A percentile compares a stretch with the other conserved stretches of the same genome.
Evolutionary conservation across 2,329 filamentous ascomycete genomes (phyloP).

Genomic region (Arthrobotrys entomopaga): DNA sequence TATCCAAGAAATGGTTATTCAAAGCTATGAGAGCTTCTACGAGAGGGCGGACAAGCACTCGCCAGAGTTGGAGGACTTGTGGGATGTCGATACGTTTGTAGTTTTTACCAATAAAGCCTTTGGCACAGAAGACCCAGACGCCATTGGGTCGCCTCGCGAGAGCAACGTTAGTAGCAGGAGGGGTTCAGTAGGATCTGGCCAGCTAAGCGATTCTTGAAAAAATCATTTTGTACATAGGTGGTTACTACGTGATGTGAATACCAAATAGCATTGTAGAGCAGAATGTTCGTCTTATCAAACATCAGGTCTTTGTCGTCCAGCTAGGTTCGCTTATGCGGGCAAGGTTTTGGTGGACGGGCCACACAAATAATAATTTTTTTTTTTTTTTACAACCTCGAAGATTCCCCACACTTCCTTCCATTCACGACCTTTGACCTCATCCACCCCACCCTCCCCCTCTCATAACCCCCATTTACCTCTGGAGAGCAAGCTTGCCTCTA

Average conservation of each 20-base stretch:
- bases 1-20: slow-evolving; percentile 68
- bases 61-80: slow-evolving; percentile 65
- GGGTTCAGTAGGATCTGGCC: slow-evolving; percentile 37
- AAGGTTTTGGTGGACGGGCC: slow-evolving; percentile 11
- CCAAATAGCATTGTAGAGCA: too few relatives aligned
- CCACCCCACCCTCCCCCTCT: not conserved
- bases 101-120: slow-evolving; percentile 73
- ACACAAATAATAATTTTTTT: slow-evolving; percentile 49
- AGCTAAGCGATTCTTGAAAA: slow-evolving; percentile 13
- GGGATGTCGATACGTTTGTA: slow-evolving; percentile 73
- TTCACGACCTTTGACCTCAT: slow-evolving; percentile 4
- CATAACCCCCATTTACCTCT: slow-evolving; percentile 14
- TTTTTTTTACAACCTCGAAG: slow-evolving; percentile 48
- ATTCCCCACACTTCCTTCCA: slow-evolving; percentile 33
- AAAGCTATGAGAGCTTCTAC: slow-evolving; percentile 73
- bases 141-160: slow-evolving; percentile 31
- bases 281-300: too few relatives aligned
- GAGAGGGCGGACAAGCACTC: slow-evolving; percentile 62
- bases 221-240: not conserved
- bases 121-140: slow-evolving; percentile 58
- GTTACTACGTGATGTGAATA: too few relatives aligned
- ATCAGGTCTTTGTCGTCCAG: too few relatives aligned
- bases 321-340: slow-evolving; percentile 3
- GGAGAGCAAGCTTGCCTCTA: slow-evolving; percentile 9
- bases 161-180: slow-evolving; percentile 50